phyloP scores from a whole-genome alignment of 2,329 filamentous ascomycete species.

The Chaetomium sp. region DNA sequence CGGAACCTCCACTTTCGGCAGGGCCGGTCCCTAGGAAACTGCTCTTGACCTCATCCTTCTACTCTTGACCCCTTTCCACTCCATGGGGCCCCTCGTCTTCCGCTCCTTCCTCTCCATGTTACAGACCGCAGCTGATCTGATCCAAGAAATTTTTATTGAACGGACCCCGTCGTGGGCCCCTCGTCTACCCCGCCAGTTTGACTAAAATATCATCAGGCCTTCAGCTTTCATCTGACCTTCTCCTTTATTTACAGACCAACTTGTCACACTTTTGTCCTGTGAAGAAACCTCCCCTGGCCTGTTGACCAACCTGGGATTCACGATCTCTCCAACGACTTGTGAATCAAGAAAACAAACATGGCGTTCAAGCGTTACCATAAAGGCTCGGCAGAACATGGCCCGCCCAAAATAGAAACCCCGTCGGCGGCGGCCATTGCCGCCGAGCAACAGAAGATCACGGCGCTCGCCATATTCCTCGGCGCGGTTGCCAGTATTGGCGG shows the following conservation, averaged over 20 bases:
- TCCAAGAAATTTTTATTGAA: background rate
- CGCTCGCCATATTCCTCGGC: slow-evolving; percentile 37
- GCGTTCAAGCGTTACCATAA: slow-evolving; percentile 6
- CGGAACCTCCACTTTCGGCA: slow-evolving; percentile 10
- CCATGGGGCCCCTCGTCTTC: slow-evolving; percentile 9
- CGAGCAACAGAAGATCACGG: slow-evolving; percentile 20
- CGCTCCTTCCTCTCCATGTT: slow-evolving; percentile 5
- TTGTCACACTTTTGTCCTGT: background rate
- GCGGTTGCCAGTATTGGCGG: slow-evolving; percentile 48
- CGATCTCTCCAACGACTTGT: background rate
- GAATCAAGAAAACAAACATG: background rate
- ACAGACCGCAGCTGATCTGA: slow-evolving; percentile 6
- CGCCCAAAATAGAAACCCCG: background rate
- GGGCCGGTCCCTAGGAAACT: background rate
- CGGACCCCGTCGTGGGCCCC: background rate
- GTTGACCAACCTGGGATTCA: background rate
- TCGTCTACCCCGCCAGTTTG: background rate
- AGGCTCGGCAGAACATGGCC: background rate
- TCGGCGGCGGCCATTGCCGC: slow-evolving; percentile 4
- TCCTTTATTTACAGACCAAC: background rate
- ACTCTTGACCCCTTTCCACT: background rate
- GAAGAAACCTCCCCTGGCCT: background rate
- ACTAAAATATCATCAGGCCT: background rate
- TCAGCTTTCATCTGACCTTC: background rate
- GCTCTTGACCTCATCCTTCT: background rate